phyloP scores from a whole-genome alignment of 2,329 filamentous ascomycete species.

The Talaromyces atroroseus region DNA sequence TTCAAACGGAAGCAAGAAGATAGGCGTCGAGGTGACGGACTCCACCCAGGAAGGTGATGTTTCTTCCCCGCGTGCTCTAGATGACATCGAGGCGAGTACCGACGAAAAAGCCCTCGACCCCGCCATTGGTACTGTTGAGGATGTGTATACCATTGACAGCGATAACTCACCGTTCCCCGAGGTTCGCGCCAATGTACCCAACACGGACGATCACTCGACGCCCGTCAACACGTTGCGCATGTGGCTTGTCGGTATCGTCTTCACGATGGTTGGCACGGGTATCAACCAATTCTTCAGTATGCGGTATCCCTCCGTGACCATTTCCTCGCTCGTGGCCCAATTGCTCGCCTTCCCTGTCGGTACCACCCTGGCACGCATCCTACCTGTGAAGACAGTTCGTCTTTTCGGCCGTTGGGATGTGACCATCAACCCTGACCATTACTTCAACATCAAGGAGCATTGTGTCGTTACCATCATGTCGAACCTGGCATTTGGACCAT shows the following conservation, averaged over 20 bases:
- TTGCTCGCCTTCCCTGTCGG: conserved; percentile 42
- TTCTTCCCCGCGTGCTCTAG: background rate
- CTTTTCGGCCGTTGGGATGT: conserved; percentile 19
- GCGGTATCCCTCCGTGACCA: conserved; percentile 43
- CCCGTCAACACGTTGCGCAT: conserved; percentile 30
- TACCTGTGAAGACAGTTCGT: conserved; percentile 31
- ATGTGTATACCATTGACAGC: conserved; percentile 16
- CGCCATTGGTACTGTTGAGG: conserved; percentile 18
- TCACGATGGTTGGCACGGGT: conserved; percentile 36
- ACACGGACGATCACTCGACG: conserved; percentile 24
- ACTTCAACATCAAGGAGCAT: conserved; percentile 47
- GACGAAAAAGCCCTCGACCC: conserved; percentile 18
- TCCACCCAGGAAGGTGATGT: background rate
- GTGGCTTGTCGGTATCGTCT: conserved; percentile 42
- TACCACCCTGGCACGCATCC: conserved; percentile 33
- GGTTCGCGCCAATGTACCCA: conserved; percentile 21
- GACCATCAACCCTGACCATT: conserved; percentile 37
- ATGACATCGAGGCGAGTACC: conserved; percentile 10
- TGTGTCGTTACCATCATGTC: conserved; percentile 45
- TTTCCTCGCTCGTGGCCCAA: conserved; percentile 44
- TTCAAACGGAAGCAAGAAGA: background rate
- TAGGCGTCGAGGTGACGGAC: background rate
- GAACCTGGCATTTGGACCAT: conserved; percentile 42
- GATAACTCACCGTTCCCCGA: conserved; percentile 16
- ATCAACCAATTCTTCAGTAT: conserved; percentile 46